A percentile compares a stretch with the other conserved stretches of the same genome.
Evolutionary conservation across 805 yeast species (phyloP).

Genomic region (Lachancea kluyveri): DNA sequence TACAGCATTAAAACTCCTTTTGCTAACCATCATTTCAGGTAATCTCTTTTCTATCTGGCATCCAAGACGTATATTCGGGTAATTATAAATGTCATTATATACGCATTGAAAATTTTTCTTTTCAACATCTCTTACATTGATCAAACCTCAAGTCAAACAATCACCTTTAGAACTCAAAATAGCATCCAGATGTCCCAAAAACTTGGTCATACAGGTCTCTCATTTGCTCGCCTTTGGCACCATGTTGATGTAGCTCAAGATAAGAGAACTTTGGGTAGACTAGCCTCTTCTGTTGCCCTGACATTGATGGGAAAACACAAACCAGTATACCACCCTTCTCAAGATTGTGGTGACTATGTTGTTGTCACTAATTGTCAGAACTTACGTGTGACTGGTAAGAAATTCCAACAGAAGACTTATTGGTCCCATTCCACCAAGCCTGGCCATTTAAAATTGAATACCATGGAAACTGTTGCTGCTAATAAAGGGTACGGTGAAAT

Average conservation of each 20-base stretch:
- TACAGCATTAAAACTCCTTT: neutral
- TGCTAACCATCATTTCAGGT: no score
- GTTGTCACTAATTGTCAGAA: slow-evolving; percentile 90
- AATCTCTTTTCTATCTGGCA: no score
- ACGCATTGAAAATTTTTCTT: neutral
- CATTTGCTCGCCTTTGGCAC: slow-evolving; percentile 89
- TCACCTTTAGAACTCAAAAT: neutral
- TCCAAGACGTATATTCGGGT: no score
- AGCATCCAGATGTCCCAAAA: slow-evolving; percentile 30
- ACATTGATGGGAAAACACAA: slow-evolving; percentile 96
- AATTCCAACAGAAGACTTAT: slow-evolving; percentile 72
- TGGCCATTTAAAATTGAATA: slow-evolving; percentile 75
- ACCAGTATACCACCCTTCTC: slow-evolving; percentile 70
- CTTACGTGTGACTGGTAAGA: slow-evolving; percentile 79
- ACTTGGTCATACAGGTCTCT: slow-evolving; percentile 51
- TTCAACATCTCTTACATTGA: no score
- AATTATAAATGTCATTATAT: neutral
- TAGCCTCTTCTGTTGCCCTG: slow-evolving; percentile 83
- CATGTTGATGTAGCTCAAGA: slow-evolving; percentile 88
- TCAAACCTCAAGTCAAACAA: no score
- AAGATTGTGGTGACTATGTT: slow-evolving; percentile 94
- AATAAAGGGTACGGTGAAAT: slow-evolving; percentile 88
- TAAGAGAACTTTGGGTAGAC: slow-evolving; percentile 79
- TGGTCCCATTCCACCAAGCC: slow-evolving; percentile 89
- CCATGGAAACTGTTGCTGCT: slow-evolving; percentile 70